Conservation (phyloP, 441 rosid species). For the Pelargonium citronellum region DNA sequence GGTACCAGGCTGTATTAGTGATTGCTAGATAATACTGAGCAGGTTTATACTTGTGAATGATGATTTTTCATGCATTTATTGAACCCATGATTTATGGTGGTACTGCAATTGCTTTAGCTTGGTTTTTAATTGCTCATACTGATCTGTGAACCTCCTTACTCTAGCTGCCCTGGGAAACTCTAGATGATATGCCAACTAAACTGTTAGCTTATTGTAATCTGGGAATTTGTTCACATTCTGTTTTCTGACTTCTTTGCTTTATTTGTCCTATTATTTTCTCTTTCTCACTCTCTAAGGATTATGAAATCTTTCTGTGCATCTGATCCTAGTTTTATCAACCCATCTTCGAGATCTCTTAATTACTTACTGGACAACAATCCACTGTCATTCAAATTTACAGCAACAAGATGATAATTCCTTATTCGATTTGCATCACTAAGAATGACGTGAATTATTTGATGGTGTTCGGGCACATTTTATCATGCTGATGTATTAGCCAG, state of each 20-base stretch:
- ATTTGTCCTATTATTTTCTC: neutral
- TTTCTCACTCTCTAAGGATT: neutral
- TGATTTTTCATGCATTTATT: neutral
- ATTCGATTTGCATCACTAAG: neutral
- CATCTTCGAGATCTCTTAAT: neutral
- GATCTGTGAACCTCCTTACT: neutral
- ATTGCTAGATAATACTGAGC: neutral
- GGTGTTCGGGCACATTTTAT: constrained; percentile 4
- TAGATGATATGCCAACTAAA: neutral
- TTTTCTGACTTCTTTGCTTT: neutral
- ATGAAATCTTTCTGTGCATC: neutral
- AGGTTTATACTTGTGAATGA: neutral
- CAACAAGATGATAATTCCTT: neutral
- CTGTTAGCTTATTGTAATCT: neutral
- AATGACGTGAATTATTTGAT: neutral
- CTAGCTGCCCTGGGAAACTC: neutral
- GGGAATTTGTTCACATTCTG: neutral
- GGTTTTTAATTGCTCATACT: constrained; percentile 1
- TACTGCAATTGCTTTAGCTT: neutral
- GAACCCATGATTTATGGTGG: neutral
- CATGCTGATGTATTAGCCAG: neutral
- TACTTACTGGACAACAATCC: neutral
- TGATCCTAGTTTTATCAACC: neutral
- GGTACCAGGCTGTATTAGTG: neutral
- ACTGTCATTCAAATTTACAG: neutral